Evolutionary conservation across 768 basidiomycete species (phyloP).

Genomic region (Atractiella rhizophila): DNA sequence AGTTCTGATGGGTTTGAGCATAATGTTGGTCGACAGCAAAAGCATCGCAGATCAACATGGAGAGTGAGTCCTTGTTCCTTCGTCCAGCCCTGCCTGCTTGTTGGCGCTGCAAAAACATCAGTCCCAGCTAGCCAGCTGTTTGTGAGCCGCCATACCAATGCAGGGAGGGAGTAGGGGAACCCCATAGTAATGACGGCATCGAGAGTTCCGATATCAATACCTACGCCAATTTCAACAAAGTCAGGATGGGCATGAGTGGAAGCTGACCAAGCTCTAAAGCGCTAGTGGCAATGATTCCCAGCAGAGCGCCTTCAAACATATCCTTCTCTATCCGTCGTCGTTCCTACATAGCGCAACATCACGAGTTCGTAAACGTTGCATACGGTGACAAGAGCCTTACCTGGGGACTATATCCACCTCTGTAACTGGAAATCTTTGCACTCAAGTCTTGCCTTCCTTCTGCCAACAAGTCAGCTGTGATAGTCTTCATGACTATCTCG

Average conservation of each 20-base stretch:
- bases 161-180: conserved; percentile 53
- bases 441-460: conserved; percentile 55
- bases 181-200: conserved; percentile 76
- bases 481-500: conserved; percentile 50
- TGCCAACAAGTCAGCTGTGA: conserved; percentile 42
- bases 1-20: conserved; percentile 41
- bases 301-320: conserved; percentile 55
- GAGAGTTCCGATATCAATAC: conserved; percentile 61
- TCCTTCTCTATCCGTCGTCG: conserved; percentile 59
- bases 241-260: conserved; percentile 13
- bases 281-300: conserved; percentile 72
- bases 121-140: neutral
- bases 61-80: conserved; percentile 49
- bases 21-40: conserved; percentile 54
- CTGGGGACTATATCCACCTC: conserved; percentile 57
- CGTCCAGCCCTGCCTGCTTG: conserved; percentile 73
- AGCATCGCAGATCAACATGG: conserved; percentile 38
- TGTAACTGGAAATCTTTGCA: conserved; percentile 49
- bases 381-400: conserved; percentile 20
- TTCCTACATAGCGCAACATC: conserved; percentile 29
- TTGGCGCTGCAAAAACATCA: conserved; percentile 39
- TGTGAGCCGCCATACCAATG: conserved; percentile 33
- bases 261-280: conserved; percentile 76
- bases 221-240: conserved; percentile 1
- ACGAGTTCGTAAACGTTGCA: neutral